These are phyloP conservation scores for Shiraia bambusicola DNA, from an alignment of 2,329 filamentous ascomycete genomes.

Conservation along the genomic window DNA sequence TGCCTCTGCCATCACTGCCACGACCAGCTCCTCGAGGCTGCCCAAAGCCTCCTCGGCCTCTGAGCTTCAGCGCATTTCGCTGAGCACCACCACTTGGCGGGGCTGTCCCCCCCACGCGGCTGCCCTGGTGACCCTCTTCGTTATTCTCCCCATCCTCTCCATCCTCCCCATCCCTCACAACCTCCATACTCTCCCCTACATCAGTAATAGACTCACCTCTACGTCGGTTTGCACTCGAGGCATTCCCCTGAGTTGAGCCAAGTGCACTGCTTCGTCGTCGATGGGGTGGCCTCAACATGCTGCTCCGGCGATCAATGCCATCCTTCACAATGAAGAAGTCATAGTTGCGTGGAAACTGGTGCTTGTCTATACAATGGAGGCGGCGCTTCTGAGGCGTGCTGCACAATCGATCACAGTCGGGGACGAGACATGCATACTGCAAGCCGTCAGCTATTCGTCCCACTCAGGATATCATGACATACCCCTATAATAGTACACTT, in stretches of 20 bases:
- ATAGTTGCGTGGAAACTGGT: slow-evolving; percentile 72
- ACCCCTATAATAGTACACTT: slow-evolving; percentile 3
- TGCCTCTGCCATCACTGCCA: slow-evolving; percentile 14
- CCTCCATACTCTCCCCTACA: slow-evolving; percentile 27
- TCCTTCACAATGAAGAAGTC: slow-evolving; percentile 69
- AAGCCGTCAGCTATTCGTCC: slow-evolving; percentile 9
- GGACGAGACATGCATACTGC: slow-evolving; percentile 85
- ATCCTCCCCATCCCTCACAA: slow-evolving; percentile 20
- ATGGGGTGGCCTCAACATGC: slow-evolving; percentile 63
- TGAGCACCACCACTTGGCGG: slow-evolving; percentile 4
- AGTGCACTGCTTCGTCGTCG: slow-evolving; percentile 35
- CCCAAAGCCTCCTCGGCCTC: slow-evolving; percentile 36
- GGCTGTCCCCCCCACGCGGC: too few relatives aligned
- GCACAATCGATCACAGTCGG: slow-evolving; percentile 83
- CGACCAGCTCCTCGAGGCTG: slow-evolving; percentile 20
- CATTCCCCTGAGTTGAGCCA: slow-evolving; percentile 13
- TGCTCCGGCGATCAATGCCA: slow-evolving; percentile 82
- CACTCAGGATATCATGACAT: slow-evolving; percentile 5
- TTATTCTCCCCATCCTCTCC: slow-evolving; percentile 3
- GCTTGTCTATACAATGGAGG: slow-evolving; percentile 86
- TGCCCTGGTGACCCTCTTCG: slow-evolving; percentile 10
- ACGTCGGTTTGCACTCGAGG: slow-evolving; percentile 6
- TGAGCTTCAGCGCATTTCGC: slow-evolving; percentile 25
- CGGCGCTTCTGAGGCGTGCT: slow-evolving; percentile 79
- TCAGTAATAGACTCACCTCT: slow-evolving; percentile 24